These are phyloP conservation scores for Aspergillus funiculosus DNA, from an alignment of 495 filamentous ascomycete species.

Conservation along the genomic window DNA sequence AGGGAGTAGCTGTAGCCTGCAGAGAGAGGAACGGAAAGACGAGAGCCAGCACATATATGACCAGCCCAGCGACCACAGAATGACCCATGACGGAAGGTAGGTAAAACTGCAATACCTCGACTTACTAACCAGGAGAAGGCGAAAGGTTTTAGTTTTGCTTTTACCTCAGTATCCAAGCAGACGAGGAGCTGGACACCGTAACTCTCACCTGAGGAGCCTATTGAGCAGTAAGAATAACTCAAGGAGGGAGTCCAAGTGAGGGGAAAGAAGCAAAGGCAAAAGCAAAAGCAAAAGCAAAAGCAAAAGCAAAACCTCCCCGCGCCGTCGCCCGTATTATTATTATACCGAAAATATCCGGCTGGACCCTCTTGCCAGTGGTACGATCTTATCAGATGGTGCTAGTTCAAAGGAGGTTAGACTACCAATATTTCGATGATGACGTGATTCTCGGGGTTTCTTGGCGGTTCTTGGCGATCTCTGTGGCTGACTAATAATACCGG, in stretches of 20 bases:
- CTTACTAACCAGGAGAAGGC: background rate
- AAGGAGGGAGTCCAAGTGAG: background rate
- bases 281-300: no score
- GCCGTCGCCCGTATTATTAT: no score
- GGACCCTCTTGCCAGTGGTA: background rate
- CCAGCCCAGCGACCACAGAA: background rate
- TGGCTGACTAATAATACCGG: no score
- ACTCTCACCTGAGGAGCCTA: no score
- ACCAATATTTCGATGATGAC: background rate
- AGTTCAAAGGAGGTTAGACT: background rate
- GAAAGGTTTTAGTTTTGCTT: background rate
- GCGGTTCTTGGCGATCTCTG: no score
- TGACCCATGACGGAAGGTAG: slow-evolving; percentile 1
- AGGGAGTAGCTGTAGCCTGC: slow-evolving; percentile 2
- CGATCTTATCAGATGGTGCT: slow-evolving; percentile 25
- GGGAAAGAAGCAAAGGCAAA: slow-evolving; percentile 7
- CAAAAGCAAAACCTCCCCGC: background rate
- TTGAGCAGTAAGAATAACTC: no score
- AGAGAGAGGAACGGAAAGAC: background rate
- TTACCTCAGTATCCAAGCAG: no score
- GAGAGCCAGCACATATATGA: slow-evolving; percentile 2
- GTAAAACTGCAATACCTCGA: background rate
- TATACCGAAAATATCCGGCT: background rate
- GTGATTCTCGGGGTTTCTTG: no score
- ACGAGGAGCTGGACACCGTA: no score